A percentile compares a stretch with the other conserved stretches of the same genome.
These are phyloP conservation scores for Talaromyces ruber DNA, from an alignment of 495 filamentous ascomycete species.

Conservation along the genomic window DNA sequence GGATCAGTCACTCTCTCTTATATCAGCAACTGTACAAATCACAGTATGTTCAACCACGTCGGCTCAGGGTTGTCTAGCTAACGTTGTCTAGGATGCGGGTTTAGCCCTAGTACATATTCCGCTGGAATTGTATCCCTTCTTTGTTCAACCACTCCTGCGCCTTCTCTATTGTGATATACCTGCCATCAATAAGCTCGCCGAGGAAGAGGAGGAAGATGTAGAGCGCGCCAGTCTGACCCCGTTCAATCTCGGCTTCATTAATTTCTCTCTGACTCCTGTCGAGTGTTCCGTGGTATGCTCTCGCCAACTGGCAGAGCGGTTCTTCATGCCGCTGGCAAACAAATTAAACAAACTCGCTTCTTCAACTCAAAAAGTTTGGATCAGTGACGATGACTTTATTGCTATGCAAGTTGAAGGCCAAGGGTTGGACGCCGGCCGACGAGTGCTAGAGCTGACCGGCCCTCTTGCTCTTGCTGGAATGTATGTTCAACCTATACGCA, in stretches of 20 bases:
- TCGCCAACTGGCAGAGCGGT: slow-evolving; percentile 54
- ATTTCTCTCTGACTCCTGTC: slow-evolving; percentile 84
- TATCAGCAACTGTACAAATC: slow-evolving; percentile 49
- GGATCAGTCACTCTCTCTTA: slow-evolving; percentile 40
- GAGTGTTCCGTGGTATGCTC: slow-evolving; percentile 93
- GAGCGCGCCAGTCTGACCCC: slow-evolving; percentile 31
- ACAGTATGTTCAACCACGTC: slow-evolving; percentile 30
- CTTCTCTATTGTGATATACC: slow-evolving; percentile 63
- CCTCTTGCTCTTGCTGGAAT: slow-evolving; percentile 88
- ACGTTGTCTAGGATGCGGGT: slow-evolving; percentile 61
- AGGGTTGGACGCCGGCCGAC: slow-evolving; percentile 86
- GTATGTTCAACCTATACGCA: slow-evolving; percentile 32
- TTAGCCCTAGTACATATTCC: slow-evolving; percentile 90
- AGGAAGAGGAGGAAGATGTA: slow-evolving; percentile 22
- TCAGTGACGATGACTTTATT: slow-evolving; percentile 77
- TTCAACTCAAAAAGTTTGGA: slow-evolving; percentile 46
- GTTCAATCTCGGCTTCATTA: slow-evolving; percentile 58
- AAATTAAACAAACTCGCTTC: slow-evolving; percentile 23
- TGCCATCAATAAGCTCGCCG: slow-evolving; percentile 18
- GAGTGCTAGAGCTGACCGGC: slow-evolving; percentile 85
- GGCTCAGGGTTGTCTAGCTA: background rate
- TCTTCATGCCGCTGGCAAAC: slow-evolving; percentile 65
- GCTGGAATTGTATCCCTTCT: slow-evolving; percentile 66
- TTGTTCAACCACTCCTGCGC: slow-evolving; percentile 74
- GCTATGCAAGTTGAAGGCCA: slow-evolving; percentile 83